A percentile compares a stretch with the other conserved stretches of the same genome.
Evolutionary conservation across 2,329 filamentous ascomycete species (phyloP).

Genomic region (Talaromyces pinophilus): DNA sequence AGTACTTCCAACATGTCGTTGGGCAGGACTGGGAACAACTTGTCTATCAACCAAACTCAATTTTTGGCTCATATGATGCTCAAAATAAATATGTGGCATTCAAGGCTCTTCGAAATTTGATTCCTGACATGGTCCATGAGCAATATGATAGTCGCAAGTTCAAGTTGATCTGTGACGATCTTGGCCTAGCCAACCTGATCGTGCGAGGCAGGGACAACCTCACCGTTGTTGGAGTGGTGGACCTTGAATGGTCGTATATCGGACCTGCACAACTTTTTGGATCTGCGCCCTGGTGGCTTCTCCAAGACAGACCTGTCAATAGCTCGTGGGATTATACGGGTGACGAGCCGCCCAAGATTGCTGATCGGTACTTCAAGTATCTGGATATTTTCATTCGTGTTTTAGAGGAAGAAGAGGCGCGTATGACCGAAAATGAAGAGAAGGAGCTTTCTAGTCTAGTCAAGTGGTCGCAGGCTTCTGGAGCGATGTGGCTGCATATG

Average conservation of each 20-base stretch:
- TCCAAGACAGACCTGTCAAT: conserved; percentile 34
- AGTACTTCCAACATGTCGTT: conserved; percentile 9
- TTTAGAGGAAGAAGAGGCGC: conserved; percentile 11
- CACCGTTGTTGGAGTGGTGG: conserved; percentile 39
- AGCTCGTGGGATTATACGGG: conserved; percentile 30
- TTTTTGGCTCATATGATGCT: conserved; percentile 9
- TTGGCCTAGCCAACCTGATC: conserved; percentile 42
- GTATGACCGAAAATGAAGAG: background rate
- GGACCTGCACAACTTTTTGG: conserved; percentile 42
- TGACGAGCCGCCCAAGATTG: background rate
- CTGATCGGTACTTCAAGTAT: conserved; percentile 10
- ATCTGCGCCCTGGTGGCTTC: conserved; percentile 42
- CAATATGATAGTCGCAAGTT: conserved; percentile 36
- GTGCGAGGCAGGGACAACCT: conserved; percentile 38
- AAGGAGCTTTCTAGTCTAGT: conserved; percentile 34
- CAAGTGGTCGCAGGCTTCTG: conserved; percentile 37
- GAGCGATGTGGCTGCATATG: conserved; percentile 43
- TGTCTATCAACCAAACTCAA: conserved; percentile 8
- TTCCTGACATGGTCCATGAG: background rate
- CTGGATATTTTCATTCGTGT: conserved; percentile 4
- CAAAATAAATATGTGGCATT: conserved; percentile 7
- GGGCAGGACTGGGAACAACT: conserved; percentile 13
- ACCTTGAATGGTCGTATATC: conserved; percentile 43
- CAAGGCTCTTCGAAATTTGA: background rate
- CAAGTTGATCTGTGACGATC: conserved; percentile 43